Evolutionary conservation across 2,329 filamentous ascomycete genomes (phyloP).

Genomic region (Aspergillus sp.): DNA sequence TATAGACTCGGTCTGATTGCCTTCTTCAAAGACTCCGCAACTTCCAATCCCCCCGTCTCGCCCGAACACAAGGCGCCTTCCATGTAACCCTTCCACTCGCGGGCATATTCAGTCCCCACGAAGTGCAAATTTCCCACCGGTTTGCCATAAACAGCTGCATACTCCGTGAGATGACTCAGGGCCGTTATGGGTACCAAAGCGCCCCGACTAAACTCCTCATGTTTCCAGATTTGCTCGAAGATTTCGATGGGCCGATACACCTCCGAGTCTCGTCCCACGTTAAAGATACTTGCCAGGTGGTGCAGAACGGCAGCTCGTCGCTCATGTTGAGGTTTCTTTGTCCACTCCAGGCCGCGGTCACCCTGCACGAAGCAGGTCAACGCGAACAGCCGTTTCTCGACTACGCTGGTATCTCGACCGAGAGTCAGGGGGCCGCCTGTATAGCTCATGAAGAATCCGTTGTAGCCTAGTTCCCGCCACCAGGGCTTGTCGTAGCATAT

Average conservation of each 20-base stretch:
- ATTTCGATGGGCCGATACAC: conserved; percentile 40
- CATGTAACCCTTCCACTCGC: conserved; percentile 59
- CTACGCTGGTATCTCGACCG: conserved; percentile 40
- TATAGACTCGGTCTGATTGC: too few species aligned
- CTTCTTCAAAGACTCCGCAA: conserved; percentile 19
- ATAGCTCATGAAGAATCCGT: conserved; percentile 40
- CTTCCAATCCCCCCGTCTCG: conserved; percentile 44
- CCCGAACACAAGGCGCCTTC: conserved; percentile 56
- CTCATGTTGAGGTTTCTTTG: conserved; percentile 23
- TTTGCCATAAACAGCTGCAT: conserved; percentile 22
- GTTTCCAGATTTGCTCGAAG: conserved; percentile 21
- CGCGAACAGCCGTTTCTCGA: conserved; percentile 23
- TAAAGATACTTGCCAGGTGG: conserved; percentile 33
- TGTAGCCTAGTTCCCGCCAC: conserved; percentile 30
- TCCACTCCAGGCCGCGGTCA: conserved; percentile 36
- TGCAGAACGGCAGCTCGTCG: conserved; percentile 22
- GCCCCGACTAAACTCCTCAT: conserved; percentile 27
- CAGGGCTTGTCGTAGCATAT: conserved; percentile 46
- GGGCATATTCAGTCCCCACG: conserved; percentile 54
- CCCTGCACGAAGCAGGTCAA: conserved; percentile 45
- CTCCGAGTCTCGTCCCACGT: conserved; percentile 21
- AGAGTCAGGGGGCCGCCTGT: conserved; percentile 38
- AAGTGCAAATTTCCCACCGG: conserved; percentile 49
- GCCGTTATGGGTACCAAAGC: conserved; percentile 38
- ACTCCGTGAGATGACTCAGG: conserved; percentile 18